Percentiles rank a stretch among this genome's conserved stretches.
Evolutionary conservation across 306 rosid species (phyloP).

Genomic region (Fagus sylvatica): DNA sequence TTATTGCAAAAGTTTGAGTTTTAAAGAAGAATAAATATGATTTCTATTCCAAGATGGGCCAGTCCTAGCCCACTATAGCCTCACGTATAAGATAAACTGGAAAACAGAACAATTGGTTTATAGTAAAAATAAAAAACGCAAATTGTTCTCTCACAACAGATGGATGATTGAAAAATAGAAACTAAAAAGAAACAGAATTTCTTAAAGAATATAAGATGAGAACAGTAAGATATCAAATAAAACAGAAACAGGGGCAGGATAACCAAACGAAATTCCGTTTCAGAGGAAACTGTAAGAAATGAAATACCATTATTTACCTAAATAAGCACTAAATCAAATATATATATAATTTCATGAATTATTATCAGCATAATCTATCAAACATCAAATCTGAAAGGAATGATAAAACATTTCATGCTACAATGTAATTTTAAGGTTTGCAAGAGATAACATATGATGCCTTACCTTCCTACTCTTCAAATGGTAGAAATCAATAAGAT

Average conservation of each 20-base stretch:
- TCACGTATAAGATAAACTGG: not conserved
- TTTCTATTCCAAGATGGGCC: not conserved
- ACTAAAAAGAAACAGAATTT: not conserved
- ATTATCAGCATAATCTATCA: not conserved
- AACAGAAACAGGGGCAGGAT: not conserved
- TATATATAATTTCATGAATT: not conserved
- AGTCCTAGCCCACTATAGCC: not conserved
- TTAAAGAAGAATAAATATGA: not conserved
- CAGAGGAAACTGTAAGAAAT: not conserved
- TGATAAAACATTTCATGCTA: constrained; percentile 5
- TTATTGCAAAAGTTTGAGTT: too few relatives aligned
- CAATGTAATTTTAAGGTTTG: not conserved
- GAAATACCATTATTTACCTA: not conserved
- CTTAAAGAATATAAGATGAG: not conserved
- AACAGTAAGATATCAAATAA: not conserved
- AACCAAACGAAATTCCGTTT: not conserved
- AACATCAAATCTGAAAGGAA: constrained; percentile 15
- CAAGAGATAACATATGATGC: constrained; percentile 16
- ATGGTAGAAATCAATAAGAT: constrained; percentile 97
- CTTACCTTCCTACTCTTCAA: constrained; percentile 96
- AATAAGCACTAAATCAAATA: not conserved
- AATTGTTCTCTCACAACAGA: not conserved
- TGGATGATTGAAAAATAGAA: not conserved
- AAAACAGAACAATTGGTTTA: not conserved
- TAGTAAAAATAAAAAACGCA: too few relatives aligned